phyloP scores from a whole-genome alignment of 495 filamentous ascomycete genomes.

The Terfezia boudieri region DNA sequence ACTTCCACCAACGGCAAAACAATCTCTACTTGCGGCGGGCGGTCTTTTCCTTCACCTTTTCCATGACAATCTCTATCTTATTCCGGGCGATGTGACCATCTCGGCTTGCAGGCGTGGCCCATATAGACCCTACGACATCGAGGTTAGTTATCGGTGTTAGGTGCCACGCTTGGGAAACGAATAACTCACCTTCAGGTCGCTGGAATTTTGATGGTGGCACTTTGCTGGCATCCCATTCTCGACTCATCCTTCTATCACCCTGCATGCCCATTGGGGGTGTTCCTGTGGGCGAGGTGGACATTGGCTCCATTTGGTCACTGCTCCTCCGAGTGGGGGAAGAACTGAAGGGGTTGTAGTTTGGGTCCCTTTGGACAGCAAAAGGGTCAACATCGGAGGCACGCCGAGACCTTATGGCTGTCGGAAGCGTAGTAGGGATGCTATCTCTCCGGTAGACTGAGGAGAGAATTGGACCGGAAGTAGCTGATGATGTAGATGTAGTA shows the following conservation, averaged over 20 bases:
- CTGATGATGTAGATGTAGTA: neutral
- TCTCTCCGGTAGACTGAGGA: neutral
- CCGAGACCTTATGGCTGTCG: neutral
- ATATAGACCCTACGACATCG: constrained; percentile 4
- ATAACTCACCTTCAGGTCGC: constrained; percentile 11
- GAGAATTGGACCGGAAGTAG: neutral
- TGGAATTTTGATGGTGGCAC: constrained; percentile 17
- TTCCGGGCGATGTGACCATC: constrained; percentile 17
- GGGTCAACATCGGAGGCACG: neutral
- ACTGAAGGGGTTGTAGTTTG: neutral
- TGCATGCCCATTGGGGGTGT: neutral
- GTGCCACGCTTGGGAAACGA: too few relatives aligned
- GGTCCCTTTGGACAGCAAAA: neutral
- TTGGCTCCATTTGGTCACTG: neutral
- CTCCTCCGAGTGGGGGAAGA: neutral
- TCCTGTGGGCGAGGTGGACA: neutral
- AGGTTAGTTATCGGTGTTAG: too few relatives aligned
- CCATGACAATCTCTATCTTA: constrained; percentile 17
- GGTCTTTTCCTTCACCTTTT: constrained; percentile 16
- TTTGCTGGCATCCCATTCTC: constrained; percentile 16
- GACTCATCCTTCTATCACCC: constrained; percentile 3
- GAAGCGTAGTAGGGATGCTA: neutral
- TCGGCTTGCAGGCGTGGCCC: constrained; percentile 13
- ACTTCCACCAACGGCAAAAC: neutral
- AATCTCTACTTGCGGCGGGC: constrained; percentile 1